phyloP scores from a whole-genome alignment of 2,329 filamentous ascomycete species.

The Fusarium domesticum region DNA sequence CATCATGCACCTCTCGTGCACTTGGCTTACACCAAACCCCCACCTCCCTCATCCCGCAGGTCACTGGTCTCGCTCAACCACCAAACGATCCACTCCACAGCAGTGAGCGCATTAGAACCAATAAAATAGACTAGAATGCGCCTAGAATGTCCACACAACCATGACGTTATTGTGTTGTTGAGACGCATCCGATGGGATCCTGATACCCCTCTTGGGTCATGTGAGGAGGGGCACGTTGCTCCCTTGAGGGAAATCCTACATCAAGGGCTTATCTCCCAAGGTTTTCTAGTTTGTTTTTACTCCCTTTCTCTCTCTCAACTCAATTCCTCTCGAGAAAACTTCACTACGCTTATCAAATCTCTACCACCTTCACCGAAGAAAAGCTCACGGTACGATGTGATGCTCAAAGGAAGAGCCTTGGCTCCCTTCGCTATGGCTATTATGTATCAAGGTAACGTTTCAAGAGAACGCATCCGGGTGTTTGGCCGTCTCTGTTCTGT shows the following conservation, averaged over 20 bases:
- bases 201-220: slow-evolving; percentile 25
- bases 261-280: slow-evolving; percentile 5
- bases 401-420: slow-evolving; percentile 22
- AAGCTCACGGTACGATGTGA: slow-evolving; percentile 28
- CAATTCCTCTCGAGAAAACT: slow-evolving; percentile 1
- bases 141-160: slow-evolving; percentile 10
- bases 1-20: not conserved
- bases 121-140: slow-evolving; percentile 7
- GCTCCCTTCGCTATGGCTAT: slow-evolving; percentile 27
- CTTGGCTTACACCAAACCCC: not conserved
- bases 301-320: slow-evolving; percentile 2
- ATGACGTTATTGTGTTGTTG: slow-evolving; percentile 18
- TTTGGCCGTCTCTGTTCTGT: slow-evolving; percentile 31
- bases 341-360: slow-evolving; percentile 1
- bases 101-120: slow-evolving; percentile 18
- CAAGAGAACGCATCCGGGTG: slow-evolving; percentile 48
- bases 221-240: not conserved
- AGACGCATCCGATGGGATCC: slow-evolving; percentile 4
- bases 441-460: slow-evolving; percentile 45
- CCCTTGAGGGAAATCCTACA: slow-evolving; percentile 11
- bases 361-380: not conserved
- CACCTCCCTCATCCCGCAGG: not conserved
- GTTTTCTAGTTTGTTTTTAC: not conserved
- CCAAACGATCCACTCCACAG: too few species aligned
- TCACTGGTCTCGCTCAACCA: too few species aligned